Evolutionary conservation across 345 rosid genomes (phyloP).

Genomic region (Trapa incisa): DNA sequence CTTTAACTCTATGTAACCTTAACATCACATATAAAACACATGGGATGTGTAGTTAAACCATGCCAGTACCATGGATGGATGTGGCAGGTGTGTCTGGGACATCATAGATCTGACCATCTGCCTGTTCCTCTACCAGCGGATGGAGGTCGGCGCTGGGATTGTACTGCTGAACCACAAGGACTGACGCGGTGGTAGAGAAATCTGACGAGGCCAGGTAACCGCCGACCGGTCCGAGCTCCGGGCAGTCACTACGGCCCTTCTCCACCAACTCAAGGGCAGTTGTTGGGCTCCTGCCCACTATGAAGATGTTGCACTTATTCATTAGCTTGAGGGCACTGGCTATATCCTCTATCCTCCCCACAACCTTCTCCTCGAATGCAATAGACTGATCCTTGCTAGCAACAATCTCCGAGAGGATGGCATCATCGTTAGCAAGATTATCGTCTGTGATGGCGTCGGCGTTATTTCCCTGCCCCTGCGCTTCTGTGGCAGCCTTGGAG

Average conservation of each 20-base stretch:
- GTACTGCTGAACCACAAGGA: conserved; percentile 24
- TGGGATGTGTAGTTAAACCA: conserved; percentile 4
- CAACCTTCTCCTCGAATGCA: background rate
- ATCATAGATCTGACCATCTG: conserved; percentile 2
- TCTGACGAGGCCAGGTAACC: conserved; percentile 18
- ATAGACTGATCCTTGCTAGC: conserved; percentile 7
- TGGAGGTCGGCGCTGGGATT: conserved; percentile 3
- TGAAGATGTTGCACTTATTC: conserved; percentile 10
- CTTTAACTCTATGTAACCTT: background rate
- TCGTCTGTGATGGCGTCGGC: background rate
- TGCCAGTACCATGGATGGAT: background rate
- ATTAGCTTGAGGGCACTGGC: conserved; percentile 5
- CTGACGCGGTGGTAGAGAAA: conserved; percentile 10
- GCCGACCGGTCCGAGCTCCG: conserved; percentile 20
- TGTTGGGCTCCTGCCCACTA: conserved; percentile 16
- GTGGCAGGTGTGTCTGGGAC: conserved; percentile 12
- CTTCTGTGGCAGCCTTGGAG: background rate
- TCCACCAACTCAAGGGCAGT: conserved; percentile 2
- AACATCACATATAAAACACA: background rate
- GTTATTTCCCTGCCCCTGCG: background rate
- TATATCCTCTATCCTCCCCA: conserved; percentile 3
- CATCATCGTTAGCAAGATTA: background rate
- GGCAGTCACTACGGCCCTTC: conserved; percentile 15
- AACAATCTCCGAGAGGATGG: conserved; percentile 3
- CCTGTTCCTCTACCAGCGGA: conserved; percentile 8